Conservation (phyloP, 306 rosid species). For the Oxytropis ochrocephala region DNA sequence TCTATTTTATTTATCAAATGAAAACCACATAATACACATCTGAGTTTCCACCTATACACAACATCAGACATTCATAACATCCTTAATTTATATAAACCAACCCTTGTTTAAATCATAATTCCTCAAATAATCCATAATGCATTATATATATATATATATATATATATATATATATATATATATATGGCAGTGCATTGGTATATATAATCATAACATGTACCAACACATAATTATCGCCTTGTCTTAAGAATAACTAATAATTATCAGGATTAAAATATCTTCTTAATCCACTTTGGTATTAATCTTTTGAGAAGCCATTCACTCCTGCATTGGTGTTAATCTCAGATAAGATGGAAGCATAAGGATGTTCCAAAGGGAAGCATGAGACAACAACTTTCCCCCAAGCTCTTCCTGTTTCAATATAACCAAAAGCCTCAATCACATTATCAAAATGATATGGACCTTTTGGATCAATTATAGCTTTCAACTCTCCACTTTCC, state of each 20-base stretch:
- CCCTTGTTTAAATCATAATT: no score
- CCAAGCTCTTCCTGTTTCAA: constrained; percentile 40
- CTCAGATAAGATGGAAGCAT: not conserved
- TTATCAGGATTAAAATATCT: not conserved
- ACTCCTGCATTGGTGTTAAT: not conserved
- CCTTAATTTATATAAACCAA: no score
- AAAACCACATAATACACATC: not conserved
- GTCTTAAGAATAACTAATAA: no score
- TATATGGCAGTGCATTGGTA: no score
- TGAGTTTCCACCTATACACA: no score
- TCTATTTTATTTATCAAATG: not conserved
- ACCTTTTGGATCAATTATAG: constrained; percentile 36
- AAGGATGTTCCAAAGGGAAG: constrained; percentile 3
- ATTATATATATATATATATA: no score
- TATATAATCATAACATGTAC: no score
- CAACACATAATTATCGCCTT: no score
- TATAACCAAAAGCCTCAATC: constrained; percentile 26
- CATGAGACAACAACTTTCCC: constrained; percentile 35
- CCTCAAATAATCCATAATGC: no score
- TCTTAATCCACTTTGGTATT: no score
- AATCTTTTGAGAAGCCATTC: not conserved
- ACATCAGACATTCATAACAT: no score
- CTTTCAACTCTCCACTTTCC: constrained; percentile 30
- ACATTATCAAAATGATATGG: constrained; percentile 29
- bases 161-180: no score